Conservation (phyloP, 78 protist genomes). For the Speleostelium caveatum region DNA sequence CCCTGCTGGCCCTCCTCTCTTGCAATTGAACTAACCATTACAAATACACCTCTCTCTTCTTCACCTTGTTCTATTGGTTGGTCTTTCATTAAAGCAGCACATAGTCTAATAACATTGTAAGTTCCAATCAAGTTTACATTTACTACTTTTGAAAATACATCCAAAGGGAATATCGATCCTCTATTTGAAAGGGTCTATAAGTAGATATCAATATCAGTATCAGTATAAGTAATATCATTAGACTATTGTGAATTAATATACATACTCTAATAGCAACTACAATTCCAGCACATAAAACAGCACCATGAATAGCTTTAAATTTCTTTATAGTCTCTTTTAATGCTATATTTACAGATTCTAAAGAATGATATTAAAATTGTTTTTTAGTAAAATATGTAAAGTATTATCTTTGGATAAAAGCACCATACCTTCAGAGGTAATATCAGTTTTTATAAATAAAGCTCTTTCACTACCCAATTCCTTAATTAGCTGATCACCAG, state of each 20-base stretch:
- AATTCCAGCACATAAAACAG: slow-evolving; percentile 93
- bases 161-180: slow-evolving; percentile 30
- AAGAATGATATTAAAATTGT: not conserved
- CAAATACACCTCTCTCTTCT: slow-evolving; percentile 88
- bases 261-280: slow-evolving; percentile 63
- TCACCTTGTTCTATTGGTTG: slow-evolving; percentile 69
- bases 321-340: slow-evolving; percentile 40
- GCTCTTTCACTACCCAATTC: slow-evolving; percentile 67
- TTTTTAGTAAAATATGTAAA: too few species aligned
- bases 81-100: slow-evolving; percentile 79
- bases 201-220: not conserved
- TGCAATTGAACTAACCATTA: slow-evolving; percentile 89
- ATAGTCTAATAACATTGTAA: slow-evolving; percentile 85
- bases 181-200: not conserved
- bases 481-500: slow-evolving; percentile 35
- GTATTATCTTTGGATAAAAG: not conserved
- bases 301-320: slow-evolving; percentile 84
- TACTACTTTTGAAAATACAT: slow-evolving; percentile 63
- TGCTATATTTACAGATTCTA: slow-evolving; percentile 58
- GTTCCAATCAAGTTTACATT: slow-evolving; percentile 86
- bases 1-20: slow-evolving; percentile 93
- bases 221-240: not conserved
- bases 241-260: not conserved
- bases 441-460: slow-evolving; percentile 45
- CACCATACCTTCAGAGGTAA: slow-evolving; percentile 71